Evolutionary conservation across 176 grass and related monocot genomes (phyloP).

Genomic region (Zea mays): Zm-B73-REFERENCE-NAM-5.0 NC_050102.1:174796501-174797000

Average conservation of each 20-base stretch:
- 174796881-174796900: too few relatives aligned
- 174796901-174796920: too few relatives aligned
- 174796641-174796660: not conserved
- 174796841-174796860: constrained; percentile 39
- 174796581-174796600: constrained; percentile 44
- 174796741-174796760: not conserved
- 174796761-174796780: constrained; percentile 8
- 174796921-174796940: too few relatives aligned
- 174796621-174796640: constrained; percentile 16
- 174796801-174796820: not conserved
- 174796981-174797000: too few relatives aligned
- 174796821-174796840: constrained; percentile 45
- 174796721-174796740: constrained; percentile 6
- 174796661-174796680: constrained; percentile 1
- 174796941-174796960: too few relatives aligned
- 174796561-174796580: constrained; percentile 24
- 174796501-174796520: not conserved
- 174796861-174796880: constrained; percentile 25
- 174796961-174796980: too few relatives aligned
- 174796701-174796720: constrained; percentile 8
- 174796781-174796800: constrained; percentile 21
- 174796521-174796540: constrained; percentile 13
- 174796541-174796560: constrained; percentile 1
- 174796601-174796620: not conserved
- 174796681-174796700: constrained; percentile 21